These are phyloP conservation scores for Lycium barbarum DNA, from an alignment of 257 asterid species.

Conservation along the genomic window DNA sequence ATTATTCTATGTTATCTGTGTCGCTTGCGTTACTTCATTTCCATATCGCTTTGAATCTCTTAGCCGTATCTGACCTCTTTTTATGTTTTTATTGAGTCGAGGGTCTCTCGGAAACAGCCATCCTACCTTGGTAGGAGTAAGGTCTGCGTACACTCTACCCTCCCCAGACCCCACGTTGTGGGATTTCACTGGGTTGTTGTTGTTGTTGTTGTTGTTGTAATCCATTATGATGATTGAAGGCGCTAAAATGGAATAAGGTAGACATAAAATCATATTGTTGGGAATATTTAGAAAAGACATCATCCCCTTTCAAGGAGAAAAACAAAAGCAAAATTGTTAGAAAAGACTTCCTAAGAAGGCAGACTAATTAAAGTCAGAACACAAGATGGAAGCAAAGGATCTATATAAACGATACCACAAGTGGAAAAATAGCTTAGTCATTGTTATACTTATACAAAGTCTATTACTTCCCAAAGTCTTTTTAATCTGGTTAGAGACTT, in stretches of 20 bases:
- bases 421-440: background rate
- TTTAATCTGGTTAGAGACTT: conserved; percentile 2
- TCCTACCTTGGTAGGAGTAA: too few relatives aligned
- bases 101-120: too few relatives aligned
- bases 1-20: too few relatives aligned
- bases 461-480: background rate
- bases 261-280: background rate
- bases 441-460: background rate
- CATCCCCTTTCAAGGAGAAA: background rate
- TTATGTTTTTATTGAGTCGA: too few relatives aligned
- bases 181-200: too few relatives aligned
- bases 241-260: conserved; percentile 18
- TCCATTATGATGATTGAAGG: conserved; percentile 20
- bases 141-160: too few relatives aligned
- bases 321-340: background rate
- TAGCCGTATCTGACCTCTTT: too few relatives aligned
- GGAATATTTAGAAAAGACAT: background rate
- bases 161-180: too few relatives aligned
- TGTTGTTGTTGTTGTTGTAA: too few relatives aligned
- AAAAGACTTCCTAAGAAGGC: background rate
- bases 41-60: too few relatives aligned
- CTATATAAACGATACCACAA: background rate
- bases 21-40: too few relatives aligned
- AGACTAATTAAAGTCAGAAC: background rate
- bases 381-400: background rate